Conservation (phyloP, 1,284 basidiomycete genomes). For the Irpex sp. region DNA sequence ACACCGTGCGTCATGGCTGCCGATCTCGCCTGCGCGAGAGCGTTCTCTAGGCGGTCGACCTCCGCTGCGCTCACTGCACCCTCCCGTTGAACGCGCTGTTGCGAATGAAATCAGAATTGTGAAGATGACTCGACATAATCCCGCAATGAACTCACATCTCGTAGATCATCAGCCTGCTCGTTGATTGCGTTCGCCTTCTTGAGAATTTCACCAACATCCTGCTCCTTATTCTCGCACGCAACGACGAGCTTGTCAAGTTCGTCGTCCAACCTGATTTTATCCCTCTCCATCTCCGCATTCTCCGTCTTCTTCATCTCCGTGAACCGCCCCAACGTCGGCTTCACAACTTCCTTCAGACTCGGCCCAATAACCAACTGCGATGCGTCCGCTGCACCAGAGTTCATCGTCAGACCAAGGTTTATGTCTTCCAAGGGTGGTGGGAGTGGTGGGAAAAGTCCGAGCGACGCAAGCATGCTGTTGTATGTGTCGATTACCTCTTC, state of each 20-base stretch:
- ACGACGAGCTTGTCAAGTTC: constrained; percentile 73
- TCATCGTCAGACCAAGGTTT: constrained; percentile 73
- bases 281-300: constrained; percentile 66
- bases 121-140: not conserved
- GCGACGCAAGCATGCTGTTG: constrained; percentile 63
- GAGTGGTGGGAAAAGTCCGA: constrained; percentile 71
- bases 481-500: constrained; percentile 80
- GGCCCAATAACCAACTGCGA: constrained; percentile 60
- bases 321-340: constrained; percentile 66
- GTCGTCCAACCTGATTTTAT: constrained; percentile 74
- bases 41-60: constrained; percentile 60
- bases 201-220: constrained; percentile 66
- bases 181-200: constrained; percentile 64
- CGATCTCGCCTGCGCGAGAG: constrained; percentile 65
- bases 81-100: constrained; percentile 72
- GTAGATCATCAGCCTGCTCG: constrained; percentile 75
- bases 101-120: constrained; percentile 4
- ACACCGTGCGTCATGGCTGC: constrained; percentile 75
- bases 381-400: constrained; percentile 66
- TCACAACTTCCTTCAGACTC: constrained; percentile 65
- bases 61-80: constrained; percentile 58
- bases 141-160: constrained; percentile 55
- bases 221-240: constrained; percentile 74
- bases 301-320: constrained; percentile 68
- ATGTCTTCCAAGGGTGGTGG: constrained; percentile 63